phyloP scores from a whole-genome alignment of 2,329 filamentous ascomycete genomes.

The Tympanopsis confertula region DNA sequence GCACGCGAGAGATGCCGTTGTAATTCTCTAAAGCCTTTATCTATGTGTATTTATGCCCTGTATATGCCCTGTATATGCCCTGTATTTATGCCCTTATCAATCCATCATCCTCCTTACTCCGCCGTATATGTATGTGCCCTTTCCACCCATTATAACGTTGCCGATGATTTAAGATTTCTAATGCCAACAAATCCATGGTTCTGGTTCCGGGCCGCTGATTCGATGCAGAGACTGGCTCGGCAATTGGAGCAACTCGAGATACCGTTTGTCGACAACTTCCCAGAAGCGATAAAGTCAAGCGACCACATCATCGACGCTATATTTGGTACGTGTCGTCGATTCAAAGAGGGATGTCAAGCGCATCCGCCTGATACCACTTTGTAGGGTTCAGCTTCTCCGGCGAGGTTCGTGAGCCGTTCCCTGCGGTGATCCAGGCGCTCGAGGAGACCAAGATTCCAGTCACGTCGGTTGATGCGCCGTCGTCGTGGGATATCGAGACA shows the following conservation, averaged over 20 bases:
- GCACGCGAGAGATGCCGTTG: too few species aligned
- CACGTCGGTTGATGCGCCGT: slow-evolving; percentile 83
- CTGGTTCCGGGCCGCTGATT: background rate
- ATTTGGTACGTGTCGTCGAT: slow-evolving; percentile 49
- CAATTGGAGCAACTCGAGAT: slow-evolving; percentile 76
- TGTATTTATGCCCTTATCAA: too few species aligned
- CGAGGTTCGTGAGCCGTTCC: slow-evolving; percentile 85
- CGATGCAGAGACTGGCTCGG: slow-evolving; percentile 59
- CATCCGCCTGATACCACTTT: slow-evolving; percentile 4
- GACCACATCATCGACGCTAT: slow-evolving; percentile 87
- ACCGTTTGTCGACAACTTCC: slow-evolving; percentile 75
- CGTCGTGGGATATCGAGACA: slow-evolving; percentile 83
- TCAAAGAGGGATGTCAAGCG: slow-evolving; percentile 3
- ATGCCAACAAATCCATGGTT: too few species aligned
- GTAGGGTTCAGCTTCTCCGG: slow-evolving; percentile 83
- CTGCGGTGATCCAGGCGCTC: slow-evolving; percentile 66
- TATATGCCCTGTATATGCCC: too few species aligned
- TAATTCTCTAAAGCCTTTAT: too few species aligned
- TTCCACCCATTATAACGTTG: background rate
- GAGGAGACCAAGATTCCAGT: slow-evolving; percentile 65
- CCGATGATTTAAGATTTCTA: too few species aligned
- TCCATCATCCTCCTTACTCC: background rate
- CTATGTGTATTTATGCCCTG: too few species aligned
- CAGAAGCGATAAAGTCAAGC: slow-evolving; percentile 47
- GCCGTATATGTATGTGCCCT: background rate